Base-by-base conservation (phyloP, 2,329 filamentous ascomycete genomes). In the Xylaria arbuscula region DNA sequence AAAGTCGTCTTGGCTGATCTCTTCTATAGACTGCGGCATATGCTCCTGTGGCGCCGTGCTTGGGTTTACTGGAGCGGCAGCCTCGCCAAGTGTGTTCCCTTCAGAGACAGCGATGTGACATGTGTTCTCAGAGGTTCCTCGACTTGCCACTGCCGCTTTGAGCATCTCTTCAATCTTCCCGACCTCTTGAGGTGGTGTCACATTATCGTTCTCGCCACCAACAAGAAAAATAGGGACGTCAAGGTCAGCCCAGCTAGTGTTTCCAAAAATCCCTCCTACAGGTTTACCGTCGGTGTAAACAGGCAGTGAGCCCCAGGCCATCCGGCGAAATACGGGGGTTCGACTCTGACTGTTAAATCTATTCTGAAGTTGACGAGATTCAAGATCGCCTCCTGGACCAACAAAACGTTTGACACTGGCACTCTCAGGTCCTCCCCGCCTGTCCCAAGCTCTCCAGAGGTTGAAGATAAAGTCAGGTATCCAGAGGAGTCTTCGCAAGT, bases 331-430 rank as follows among this genome's bases (percentile, higher is more conserved):
- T 0, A 96, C 92, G 0, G 91, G 86, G 0, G 94, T 96, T 72
- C 86, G 89, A 70, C 93, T 97, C 78, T 97, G 93, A 67, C 87
- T 86, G 78, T 98, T 98, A 81, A 90, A 95, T 2, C 87, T 86
- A 65, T 91, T 79, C 78, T 95, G 93, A 42, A 93, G 83, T 64
- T 85, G 84, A 75, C 88, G 89, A 1, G 90, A 86, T 73, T 92
- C 88, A 3, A 84, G 79, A 50, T 93, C 90, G 0, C 91, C 89
- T 42, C 86, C 85, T 1, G 83, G 78, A 3, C 92, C 93, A 9
- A 92, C 90, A 77, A 97, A 95, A 17, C 94, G 89, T 56, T 82
- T 83, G 7, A 98, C 93, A 73, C 93, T 97, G 1, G 86, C 82
- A 76, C 94, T 98, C 51, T 93, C 82, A 0, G 87, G 81, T 0